Conservation (phyloP, 129 eudicot species). For the Ambrosia artemisiifolia region DNA sequence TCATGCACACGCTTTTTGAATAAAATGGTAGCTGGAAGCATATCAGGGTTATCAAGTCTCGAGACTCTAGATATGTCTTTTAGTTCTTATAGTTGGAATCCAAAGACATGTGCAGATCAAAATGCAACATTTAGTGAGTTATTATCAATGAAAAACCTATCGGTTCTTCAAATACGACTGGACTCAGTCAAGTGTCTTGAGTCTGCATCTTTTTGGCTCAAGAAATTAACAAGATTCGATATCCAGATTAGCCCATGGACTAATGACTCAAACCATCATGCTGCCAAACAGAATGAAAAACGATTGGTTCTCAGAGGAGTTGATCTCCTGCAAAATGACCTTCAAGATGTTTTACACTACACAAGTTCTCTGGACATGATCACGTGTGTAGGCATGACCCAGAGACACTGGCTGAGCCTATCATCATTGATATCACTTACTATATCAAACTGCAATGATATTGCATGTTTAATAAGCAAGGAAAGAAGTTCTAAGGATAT, state of each 20-base stretch:
- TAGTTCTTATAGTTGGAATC: conserved; percentile 32
- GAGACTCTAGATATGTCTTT: conserved; percentile 27
- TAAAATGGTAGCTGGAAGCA: conserved; percentile 25
- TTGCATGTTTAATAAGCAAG: conserved; percentile 10
- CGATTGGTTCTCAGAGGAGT: conserved; percentile 32
- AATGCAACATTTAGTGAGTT: conserved; percentile 20
- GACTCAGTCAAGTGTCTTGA: conserved; percentile 17
- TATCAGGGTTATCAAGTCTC: conserved; percentile 22
- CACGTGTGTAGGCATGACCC: conserved; percentile 22
- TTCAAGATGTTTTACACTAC: conserved; percentile 12
- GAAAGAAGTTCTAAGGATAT: conserved; percentile 2
- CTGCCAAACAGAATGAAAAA: conserved; percentile 14
- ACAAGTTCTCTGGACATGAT: conserved; percentile 21
- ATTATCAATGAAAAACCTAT: conserved; percentile 17
- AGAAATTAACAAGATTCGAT: conserved; percentile 17
- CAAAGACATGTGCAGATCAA: neutral
- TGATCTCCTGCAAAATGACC: conserved; percentile 24
- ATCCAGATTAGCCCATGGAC: conserved; percentile 24
- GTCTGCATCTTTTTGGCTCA: conserved; percentile 22
- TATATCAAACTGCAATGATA: conserved; percentile 21
- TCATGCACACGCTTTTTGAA: conserved; percentile 17
- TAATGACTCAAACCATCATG: conserved; percentile 2
- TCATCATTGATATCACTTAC: conserved; percentile 33
- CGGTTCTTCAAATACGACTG: conserved; percentile 19
- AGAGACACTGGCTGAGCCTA: conserved; percentile 20